Evolutionary conservation across 1,284 basidiomycete species (phyloP).

Genomic region (Flammula alnicola): DNA sequence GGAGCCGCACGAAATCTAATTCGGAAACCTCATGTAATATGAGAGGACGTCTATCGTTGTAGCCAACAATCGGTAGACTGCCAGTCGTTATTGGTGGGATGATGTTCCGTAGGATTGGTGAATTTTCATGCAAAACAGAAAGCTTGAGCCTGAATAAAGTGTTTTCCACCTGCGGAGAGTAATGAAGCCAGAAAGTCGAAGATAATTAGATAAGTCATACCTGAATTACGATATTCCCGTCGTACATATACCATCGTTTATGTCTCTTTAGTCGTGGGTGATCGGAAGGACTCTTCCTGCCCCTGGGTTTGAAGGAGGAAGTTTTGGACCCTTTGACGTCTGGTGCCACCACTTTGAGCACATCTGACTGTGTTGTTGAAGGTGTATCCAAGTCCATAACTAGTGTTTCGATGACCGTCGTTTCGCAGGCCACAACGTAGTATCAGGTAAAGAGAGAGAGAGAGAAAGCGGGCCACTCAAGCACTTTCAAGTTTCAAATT

Average conservation of each 20-base stretch:
- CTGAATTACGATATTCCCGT: constrained; percentile 26
- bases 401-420: background rate
- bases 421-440: background rate
- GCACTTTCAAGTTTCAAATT: background rate
- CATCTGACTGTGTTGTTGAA: background rate
- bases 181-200: background rate
- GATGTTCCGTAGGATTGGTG: constrained; percentile 30
- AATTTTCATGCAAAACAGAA: constrained; percentile 30
- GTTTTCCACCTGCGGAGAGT: constrained; percentile 30
- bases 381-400: background rate
- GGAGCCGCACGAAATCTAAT: constrained; percentile 23
- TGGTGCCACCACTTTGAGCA: background rate
- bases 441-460: background rate
- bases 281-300: background rate
- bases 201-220: constrained; percentile 4
- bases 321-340: background rate
- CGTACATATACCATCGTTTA: constrained; percentile 19
- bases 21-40: constrained; percentile 24
- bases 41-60: constrained; percentile 34
- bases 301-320: background rate
- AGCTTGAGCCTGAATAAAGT: constrained; percentile 34
- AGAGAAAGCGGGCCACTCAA: background rate
- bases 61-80: constrained; percentile 29
- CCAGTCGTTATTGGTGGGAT: constrained; percentile 31
- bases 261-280: constrained; percentile 12